Conservation (phyloP, 352 stramenopile genomes). For the Phytophthora nicotianae region DNA sequence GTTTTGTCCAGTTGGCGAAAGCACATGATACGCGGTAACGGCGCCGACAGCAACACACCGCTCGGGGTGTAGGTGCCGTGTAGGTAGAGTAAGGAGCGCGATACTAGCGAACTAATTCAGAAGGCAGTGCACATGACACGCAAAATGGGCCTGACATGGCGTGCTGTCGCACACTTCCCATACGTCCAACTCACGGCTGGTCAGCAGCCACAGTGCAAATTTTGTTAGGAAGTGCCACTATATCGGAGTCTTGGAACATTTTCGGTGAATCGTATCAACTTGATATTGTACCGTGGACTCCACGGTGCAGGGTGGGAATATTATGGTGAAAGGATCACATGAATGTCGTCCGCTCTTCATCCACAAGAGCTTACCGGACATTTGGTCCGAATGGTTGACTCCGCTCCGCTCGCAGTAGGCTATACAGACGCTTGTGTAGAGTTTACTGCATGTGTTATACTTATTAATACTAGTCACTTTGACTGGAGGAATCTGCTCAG, state of each 20-base stretch:
- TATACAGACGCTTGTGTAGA: too few relatives aligned
- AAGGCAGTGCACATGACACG: slow-evolving; percentile 1
- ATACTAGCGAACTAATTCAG: slow-evolving; percentile 6
- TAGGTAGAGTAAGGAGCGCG: background rate
- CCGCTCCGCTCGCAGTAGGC: too few relatives aligned
- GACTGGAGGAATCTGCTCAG: background rate
- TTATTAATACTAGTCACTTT: too few relatives aligned
- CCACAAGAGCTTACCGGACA: too few relatives aligned
- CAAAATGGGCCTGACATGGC: slow-evolving; percentile 11
- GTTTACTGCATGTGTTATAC: too few relatives aligned
- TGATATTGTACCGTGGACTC: background rate
- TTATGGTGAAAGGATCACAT: background rate
- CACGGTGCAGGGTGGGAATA: background rate
- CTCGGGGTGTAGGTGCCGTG: slow-evolving; percentile 9
- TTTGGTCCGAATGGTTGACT: too few relatives aligned
- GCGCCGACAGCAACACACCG: background rate
- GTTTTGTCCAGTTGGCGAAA: slow-evolving; percentile 1
- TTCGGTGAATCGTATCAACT: background rate
- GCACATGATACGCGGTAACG: slow-evolving; percentile 16
- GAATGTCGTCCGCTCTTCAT: too few relatives aligned
- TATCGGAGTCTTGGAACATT: background rate
- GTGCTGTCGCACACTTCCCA: slow-evolving; percentile 1
- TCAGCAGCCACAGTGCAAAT: background rate
- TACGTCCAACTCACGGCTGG: background rate
- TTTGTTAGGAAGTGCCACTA: background rate